Percentiles rank a stretch among this genome's conserved stretches.
Evolutionary conservation across 805 yeast species (phyloP).

Genomic region (Torulaspora franciscae): DNA sequence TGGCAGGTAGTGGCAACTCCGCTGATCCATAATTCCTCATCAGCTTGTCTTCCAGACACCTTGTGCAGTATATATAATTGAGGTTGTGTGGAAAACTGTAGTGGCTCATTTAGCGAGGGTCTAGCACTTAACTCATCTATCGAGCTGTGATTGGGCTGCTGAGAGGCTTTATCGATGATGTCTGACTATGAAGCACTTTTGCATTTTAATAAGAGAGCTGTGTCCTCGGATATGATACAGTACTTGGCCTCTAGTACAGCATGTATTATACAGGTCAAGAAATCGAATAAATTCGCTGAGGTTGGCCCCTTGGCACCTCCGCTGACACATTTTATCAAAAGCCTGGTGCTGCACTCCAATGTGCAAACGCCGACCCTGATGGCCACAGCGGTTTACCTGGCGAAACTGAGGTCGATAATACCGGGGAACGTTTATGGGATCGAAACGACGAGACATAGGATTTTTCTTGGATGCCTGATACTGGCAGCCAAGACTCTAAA

Average conservation of each 20-base stretch:
- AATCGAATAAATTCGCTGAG: constrained; percentile 16
- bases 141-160: too few species aligned
- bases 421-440: constrained; percentile 90
- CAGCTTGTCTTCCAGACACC: neutral
- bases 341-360: constrained; percentile 71
- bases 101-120: neutral
- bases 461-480: constrained; percentile 82
- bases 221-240: constrained; percentile 30
- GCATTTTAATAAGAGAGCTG: constrained; percentile 26
- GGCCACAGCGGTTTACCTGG: constrained; percentile 83
- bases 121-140: neutral
- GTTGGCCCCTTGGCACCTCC: constrained; percentile 37
- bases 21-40: constrained; percentile 4
- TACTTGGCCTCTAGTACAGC: constrained; percentile 28
- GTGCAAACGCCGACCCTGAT: constrained; percentile 93
- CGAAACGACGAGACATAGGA: constrained; percentile 88
- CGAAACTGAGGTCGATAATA: constrained; percentile 66
- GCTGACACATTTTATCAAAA: constrained; percentile 61
- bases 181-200: constrained; percentile 31
- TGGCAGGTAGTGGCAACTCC: neutral
- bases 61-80: neutral
- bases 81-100: neutral
- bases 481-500: constrained; percentile 89
- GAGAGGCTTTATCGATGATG: constrained; percentile 10
- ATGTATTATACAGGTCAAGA: constrained; percentile 27